These are phyloP conservation scores for Psilocybe azurescens DNA, from an alignment of 768 basidiomycete species.

Conservation along the genomic window DNA sequence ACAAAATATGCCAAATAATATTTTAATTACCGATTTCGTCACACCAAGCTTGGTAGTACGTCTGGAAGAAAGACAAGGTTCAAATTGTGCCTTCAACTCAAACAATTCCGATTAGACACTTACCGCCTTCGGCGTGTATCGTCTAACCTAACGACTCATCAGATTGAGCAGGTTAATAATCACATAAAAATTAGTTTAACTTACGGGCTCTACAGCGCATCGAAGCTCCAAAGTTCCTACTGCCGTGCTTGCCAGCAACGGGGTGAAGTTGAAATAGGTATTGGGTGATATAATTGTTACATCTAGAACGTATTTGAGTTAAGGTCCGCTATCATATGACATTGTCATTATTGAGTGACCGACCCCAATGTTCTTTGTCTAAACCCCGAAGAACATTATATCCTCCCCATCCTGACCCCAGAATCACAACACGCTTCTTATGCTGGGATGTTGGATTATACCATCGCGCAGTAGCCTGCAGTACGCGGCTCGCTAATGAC, in stretches of 20 bases:
- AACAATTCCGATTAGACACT: slow-evolving; percentile 17
- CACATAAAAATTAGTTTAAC: slow-evolving; percentile 26
- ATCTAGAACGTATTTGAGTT: slow-evolving; percentile 41
- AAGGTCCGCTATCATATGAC: background rate
- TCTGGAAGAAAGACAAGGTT: slow-evolving; percentile 39
- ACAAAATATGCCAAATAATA: background rate
- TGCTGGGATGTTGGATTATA: background rate
- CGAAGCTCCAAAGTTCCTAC: slow-evolving; percentile 88
- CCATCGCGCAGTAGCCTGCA: background rate
- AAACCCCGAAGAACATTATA: slow-evolving; percentile 70
- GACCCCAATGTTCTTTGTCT: slow-evolving; percentile 77
- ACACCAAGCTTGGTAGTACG: slow-evolving; percentile 77
- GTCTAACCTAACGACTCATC: slow-evolving; percentile 47
- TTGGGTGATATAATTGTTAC: slow-evolving; percentile 71
- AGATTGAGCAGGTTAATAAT: background rate
- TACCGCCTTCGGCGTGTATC: slow-evolving; percentile 62
- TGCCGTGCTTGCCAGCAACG: slow-evolving; percentile 70
- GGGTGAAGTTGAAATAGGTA: slow-evolving; percentile 72
- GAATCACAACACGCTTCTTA: slow-evolving; percentile 62
- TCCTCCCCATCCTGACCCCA: slow-evolving; percentile 83
- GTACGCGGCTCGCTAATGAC: background rate
- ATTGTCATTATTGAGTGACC: slow-evolving; percentile 4
- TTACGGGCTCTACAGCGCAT: slow-evolving; percentile 79
- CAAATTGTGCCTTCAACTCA: background rate
- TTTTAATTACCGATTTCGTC: slow-evolving; percentile 61